Percentiles rank a stretch among this genome's conserved stretches.
phyloP scores from a whole-genome alignment of 306 rosid species.

The Rosa persica region DNA sequence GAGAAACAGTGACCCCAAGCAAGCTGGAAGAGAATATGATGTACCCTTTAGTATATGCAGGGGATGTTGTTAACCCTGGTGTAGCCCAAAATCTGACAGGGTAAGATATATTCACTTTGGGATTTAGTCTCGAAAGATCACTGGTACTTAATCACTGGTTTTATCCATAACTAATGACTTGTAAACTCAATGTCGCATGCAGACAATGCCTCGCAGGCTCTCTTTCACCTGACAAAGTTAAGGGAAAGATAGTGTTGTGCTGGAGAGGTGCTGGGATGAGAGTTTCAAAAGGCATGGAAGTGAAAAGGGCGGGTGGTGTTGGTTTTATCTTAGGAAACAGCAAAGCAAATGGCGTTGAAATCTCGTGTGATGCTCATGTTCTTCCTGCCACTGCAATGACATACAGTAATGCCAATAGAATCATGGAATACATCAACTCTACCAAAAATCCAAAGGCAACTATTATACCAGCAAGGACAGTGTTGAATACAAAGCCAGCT shows the following conservation, averaged over 20 bases:
- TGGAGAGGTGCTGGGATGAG: constrained; percentile 63
- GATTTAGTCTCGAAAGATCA: neutral
- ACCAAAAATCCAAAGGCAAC: constrained; percentile 53
- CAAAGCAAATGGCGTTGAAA: constrained; percentile 42
- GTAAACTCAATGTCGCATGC: constrained; percentile 23
- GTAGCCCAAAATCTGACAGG: constrained; percentile 31
- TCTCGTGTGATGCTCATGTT: constrained; percentile 59
- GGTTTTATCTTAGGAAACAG: constrained; percentile 66
- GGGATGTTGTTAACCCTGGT: constrained; percentile 43
- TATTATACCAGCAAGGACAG: constrained; percentile 59
- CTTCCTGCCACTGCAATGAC: constrained; percentile 66
- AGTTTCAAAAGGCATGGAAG: constrained; percentile 66
- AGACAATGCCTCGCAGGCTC: constrained; percentile 67
- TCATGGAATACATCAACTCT: constrained; percentile 49
- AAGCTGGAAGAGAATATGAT: constrained; percentile 36
- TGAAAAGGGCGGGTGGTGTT: constrained; percentile 65
- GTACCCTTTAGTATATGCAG: constrained; percentile 62
- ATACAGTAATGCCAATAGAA: constrained; percentile 43
- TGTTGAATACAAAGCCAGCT: constrained; percentile 66
- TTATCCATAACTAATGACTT: neutral
- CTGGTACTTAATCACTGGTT: neutral
- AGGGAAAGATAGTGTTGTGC: constrained; percentile 82
- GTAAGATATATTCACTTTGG: constrained; percentile 24
- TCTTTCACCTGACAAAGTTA: constrained; percentile 55
- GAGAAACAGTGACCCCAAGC: constrained; percentile 68